Evolutionary conservation across 805 yeast species (phyloP).

Genomic region (Wickerhamiella kazuoi): DNA sequence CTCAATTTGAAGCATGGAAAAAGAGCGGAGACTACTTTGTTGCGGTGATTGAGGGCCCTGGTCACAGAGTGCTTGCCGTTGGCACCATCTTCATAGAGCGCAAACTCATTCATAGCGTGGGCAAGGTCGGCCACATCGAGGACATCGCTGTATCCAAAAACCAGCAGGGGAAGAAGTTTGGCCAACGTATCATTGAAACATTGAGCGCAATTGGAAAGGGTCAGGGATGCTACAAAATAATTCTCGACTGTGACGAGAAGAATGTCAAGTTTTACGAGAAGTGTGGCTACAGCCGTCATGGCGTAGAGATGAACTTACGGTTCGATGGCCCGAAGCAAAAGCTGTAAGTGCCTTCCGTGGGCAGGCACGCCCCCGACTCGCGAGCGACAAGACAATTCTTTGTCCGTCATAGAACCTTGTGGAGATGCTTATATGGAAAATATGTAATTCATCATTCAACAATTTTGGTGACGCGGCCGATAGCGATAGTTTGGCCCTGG

Average conservation of each 20-base stretch:
- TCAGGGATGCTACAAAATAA: conserved; percentile 69
- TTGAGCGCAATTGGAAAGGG: conserved; percentile 41
- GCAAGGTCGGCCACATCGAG: conserved; percentile 83
- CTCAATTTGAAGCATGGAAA: conserved; percentile 43
- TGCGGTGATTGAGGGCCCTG: conserved; percentile 41
- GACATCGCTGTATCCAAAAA: conserved; percentile 65
- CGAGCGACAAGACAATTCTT: too few relatives aligned
- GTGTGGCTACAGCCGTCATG: conserved; percentile 50
- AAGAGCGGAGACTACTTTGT: conserved; percentile 33
- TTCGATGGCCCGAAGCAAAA: not conserved
- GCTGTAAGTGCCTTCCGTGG: not conserved
- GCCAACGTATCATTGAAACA: conserved; percentile 43
- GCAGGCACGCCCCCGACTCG: too few relatives aligned
- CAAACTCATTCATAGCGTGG: conserved; percentile 66
- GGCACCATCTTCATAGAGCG: conserved; percentile 69
- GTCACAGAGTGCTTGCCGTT: conserved; percentile 51
- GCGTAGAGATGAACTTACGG: conserved; percentile 20
- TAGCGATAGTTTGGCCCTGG: conserved; percentile 95
- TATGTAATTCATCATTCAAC: conserved; percentile 21
- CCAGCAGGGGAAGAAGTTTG: conserved; percentile 75
- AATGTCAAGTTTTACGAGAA: conserved; percentile 77
- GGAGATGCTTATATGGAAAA: too few relatives aligned
- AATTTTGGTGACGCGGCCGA: conserved; percentile 90
- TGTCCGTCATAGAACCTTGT: not conserved
- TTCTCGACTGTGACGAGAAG: conserved; percentile 71